A percentile compares a stretch with the other conserved stretches of the same genome.
Evolutionary conservation across 345 rosid genomes (phyloP).

Genomic region (Salix caprea): DNA sequence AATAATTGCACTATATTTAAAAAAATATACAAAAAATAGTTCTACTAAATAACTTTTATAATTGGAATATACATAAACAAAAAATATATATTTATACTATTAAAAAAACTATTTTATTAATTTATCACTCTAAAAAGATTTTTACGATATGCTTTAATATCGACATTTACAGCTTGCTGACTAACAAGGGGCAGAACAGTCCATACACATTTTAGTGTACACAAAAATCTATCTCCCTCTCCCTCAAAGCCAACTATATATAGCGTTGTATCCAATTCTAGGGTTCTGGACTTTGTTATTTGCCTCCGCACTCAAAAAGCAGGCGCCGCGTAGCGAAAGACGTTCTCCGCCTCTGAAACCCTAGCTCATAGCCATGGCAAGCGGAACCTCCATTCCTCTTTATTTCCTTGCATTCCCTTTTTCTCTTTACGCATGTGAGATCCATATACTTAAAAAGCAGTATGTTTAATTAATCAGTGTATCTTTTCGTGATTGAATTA

Average conservation of each 20-base stretch:
- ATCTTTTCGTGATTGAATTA: not conserved
- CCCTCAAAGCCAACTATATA: not conserved
- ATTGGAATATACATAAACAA: too few relatives aligned
- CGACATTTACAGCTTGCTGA: not conserved
- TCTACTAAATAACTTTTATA: too few relatives aligned
- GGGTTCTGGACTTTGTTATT: slow-evolving; percentile 11
- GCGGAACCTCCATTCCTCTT: not conserved
- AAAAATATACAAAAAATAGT: too few relatives aligned
- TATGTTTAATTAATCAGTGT: not conserved
- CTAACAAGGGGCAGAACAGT: not conserved
- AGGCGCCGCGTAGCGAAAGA: slow-evolving; percentile 9
- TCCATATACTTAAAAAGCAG: not conserved
- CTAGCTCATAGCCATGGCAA: slow-evolving; percentile 17
- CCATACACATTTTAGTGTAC: not conserved
- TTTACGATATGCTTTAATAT: too few relatives aligned
- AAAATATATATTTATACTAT: too few relatives aligned
- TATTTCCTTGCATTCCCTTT: not conserved
- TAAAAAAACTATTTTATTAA: too few relatives aligned
- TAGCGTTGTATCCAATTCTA: not conserved
- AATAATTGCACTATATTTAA: too few relatives aligned
- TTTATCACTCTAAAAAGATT: too few relatives aligned
- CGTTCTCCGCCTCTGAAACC: slow-evolving; percentile 3
- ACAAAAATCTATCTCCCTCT: not conserved
- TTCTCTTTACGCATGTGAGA: not conserved
- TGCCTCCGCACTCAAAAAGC: not conserved